Evolutionary conservation across 345 rosid genomes (phyloP).

Genomic region (Euphorbia peplus): DNA sequence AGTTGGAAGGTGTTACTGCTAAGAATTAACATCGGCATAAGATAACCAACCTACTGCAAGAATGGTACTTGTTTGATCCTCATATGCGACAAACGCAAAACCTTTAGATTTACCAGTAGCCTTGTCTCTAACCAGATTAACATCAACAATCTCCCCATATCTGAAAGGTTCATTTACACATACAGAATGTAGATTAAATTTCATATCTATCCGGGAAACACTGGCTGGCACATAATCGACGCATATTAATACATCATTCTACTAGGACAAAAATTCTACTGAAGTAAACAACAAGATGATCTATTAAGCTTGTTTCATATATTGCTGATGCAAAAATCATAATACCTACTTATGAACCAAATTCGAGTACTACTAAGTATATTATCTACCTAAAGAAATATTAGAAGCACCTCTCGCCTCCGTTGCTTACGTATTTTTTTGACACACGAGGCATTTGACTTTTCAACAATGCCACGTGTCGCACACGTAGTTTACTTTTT

Average conservation of each 20-base stretch:
- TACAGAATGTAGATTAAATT: not conserved
- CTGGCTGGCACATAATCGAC: not conserved
- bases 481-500: no score
- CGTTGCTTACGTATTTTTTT: no score
- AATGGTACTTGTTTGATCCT: conserved; percentile 88
- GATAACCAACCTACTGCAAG: conserved; percentile 79
- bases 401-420: not conserved
- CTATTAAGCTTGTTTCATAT: not conserved
- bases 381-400: not conserved
- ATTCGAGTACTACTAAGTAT: no score
- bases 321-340: not conserved
- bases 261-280: not conserved
- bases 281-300: not conserved
- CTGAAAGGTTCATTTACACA: conserved; percentile 27
- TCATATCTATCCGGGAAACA: not conserved
- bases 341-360: not conserved
- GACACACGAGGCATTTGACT: no score
- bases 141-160: conserved; percentile 88
- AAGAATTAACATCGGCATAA: not conserved
- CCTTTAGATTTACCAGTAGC: conserved; percentile 92
- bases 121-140: conserved; percentile 84
- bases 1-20: not conserved
- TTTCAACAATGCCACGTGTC: no score
- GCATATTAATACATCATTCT: not conserved
- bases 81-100: conserved; percentile 84